A percentile compares a stretch with the other conserved stretches of the same genome.
Evolutionary conservation across 352 stramenopile genomes (phyloP).

Genomic region (Globisporangium yorkense): DNA sequence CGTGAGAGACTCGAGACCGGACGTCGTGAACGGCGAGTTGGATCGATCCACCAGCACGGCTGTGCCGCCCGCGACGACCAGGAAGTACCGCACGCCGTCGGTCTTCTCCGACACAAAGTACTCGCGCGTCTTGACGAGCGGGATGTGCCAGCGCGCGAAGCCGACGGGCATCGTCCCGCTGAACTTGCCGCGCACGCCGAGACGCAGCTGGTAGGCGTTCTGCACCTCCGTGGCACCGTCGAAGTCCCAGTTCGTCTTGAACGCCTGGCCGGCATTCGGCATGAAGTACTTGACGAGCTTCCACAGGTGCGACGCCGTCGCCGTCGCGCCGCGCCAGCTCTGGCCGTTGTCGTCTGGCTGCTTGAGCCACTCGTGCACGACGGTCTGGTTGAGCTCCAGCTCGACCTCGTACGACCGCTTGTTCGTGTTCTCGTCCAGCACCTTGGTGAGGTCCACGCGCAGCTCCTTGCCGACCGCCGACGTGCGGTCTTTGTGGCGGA

Average conservation of each 20-base stretch:
- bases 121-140: constrained; percentile 71
- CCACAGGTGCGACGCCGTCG: constrained; percentile 63
- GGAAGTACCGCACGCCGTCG: constrained; percentile 88
- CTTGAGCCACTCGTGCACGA: constrained; percentile 73
- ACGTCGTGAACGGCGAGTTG: constrained; percentile 72
- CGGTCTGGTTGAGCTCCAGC: constrained; percentile 58
- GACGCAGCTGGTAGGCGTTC: constrained; percentile 68
- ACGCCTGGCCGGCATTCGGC: constrained; percentile 69
- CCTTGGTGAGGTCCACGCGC: constrained; percentile 79
- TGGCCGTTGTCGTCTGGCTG: constrained; percentile 65
- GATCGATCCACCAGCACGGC: constrained; percentile 74
- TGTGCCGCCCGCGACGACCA: constrained; percentile 70
- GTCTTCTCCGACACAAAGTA: constrained; percentile 92
- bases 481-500: constrained; percentile 71
- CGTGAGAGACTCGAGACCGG: constrained; percentile 73
- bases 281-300: constrained; percentile 86
- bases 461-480: constrained; percentile 74
- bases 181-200: constrained; percentile 80
- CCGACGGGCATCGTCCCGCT: constrained; percentile 88
- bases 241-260: constrained; percentile 76
- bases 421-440: constrained; percentile 70
- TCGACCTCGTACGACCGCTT: constrained; percentile 74
- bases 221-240: constrained; percentile 64
- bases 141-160: constrained; percentile 88
- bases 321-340: constrained; percentile 64